These are phyloP conservation scores for Leccinum uliginosum DNA, from an alignment of 768 basidiomycete species.

Conservation along the genomic window DNA sequence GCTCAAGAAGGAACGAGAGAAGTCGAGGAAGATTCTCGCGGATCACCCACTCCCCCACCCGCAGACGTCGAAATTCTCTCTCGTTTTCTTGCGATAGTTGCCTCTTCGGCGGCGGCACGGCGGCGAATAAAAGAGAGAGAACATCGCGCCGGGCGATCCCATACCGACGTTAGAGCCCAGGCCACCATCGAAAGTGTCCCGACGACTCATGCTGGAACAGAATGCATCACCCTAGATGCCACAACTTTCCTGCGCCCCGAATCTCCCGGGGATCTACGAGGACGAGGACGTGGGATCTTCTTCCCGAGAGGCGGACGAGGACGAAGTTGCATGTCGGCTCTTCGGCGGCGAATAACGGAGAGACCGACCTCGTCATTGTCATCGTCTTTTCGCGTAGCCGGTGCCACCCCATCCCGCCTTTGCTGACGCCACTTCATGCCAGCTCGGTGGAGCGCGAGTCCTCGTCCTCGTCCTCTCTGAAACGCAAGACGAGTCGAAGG, in stretches of 20 bases:
- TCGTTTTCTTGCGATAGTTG: too few species aligned
- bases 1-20: too few species aligned
- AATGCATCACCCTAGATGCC: constrained; percentile 45
- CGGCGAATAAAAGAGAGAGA: too few species aligned
- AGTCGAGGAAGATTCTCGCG: too few species aligned
- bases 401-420: constrained; percentile 41
- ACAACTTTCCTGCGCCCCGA: constrained; percentile 62
- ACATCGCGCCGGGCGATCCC: constrained; percentile 32
- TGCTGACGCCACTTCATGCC: constrained; percentile 30
- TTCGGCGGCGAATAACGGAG: constrained; percentile 44
- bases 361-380: constrained; percentile 30
- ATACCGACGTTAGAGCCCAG: constrained; percentile 38
- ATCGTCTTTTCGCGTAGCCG: constrained; percentile 41
- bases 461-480: constrained; percentile 10
- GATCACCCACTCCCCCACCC: too few species aligned
- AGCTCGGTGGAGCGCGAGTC: constrained; percentile 34
- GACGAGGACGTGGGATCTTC: constrained; percentile 56
- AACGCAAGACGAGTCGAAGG: constrained; percentile 27
- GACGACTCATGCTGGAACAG: constrained; percentile 42
- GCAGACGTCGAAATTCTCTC: too few species aligned
- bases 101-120: too few species aligned
- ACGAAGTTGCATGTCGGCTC: constrained; percentile 34
- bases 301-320: constrained; percentile 36
- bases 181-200: constrained; percentile 47
- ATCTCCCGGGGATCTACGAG: constrained; percentile 61